Evolutionary conservation across 441 rosid genomes (phyloP).

Genomic region (Sinapis alba): DNA sequence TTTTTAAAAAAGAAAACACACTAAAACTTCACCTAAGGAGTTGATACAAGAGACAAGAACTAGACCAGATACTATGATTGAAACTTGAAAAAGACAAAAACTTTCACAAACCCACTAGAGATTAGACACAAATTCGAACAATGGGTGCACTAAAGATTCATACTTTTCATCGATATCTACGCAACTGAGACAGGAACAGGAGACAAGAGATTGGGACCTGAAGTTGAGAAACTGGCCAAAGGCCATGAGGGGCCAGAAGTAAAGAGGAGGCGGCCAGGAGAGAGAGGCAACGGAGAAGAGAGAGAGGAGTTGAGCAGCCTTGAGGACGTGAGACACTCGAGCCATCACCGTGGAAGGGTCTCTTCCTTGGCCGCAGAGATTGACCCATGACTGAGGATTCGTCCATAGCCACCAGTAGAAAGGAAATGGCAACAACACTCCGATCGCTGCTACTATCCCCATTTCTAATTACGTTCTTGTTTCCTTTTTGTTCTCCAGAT

Average conservation of each 20-base stretch:
- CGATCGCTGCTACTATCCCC: slow-evolving; percentile 71
- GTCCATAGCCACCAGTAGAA: slow-evolving; percentile 87
- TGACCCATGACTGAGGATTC: slow-evolving; percentile 79
- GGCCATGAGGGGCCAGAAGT: slow-evolving; percentile 83
- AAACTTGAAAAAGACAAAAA: neutral
- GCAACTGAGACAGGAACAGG: neutral
- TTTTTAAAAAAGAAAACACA: neutral
- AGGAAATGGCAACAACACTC: slow-evolving; percentile 73
- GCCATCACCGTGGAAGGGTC: slow-evolving; percentile 88
- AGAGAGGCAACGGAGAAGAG: slow-evolving; percentile 73
- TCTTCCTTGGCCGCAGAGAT: slow-evolving; percentile 64
- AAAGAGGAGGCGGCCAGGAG: slow-evolving; percentile 85
- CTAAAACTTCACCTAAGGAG: neutral
- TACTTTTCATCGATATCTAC: neutral
- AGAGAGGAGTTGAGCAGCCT: slow-evolving; percentile 71
- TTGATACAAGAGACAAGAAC: neutral
- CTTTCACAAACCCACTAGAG: slow-evolving; percentile 7
- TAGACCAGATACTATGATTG: neutral
- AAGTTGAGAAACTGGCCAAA: slow-evolving; percentile 93
- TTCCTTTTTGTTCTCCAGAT: neutral
- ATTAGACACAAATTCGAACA: neutral
- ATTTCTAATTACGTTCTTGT: slow-evolving; percentile 30
- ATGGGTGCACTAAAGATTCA: slow-evolving; percentile 7
- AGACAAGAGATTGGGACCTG: slow-evolving; percentile 49
- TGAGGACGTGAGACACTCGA: slow-evolving; percentile 66